Base-by-base conservation (phyloP, 176 grass and related monocot species). In the Saccharum spontaneum region DNA sequence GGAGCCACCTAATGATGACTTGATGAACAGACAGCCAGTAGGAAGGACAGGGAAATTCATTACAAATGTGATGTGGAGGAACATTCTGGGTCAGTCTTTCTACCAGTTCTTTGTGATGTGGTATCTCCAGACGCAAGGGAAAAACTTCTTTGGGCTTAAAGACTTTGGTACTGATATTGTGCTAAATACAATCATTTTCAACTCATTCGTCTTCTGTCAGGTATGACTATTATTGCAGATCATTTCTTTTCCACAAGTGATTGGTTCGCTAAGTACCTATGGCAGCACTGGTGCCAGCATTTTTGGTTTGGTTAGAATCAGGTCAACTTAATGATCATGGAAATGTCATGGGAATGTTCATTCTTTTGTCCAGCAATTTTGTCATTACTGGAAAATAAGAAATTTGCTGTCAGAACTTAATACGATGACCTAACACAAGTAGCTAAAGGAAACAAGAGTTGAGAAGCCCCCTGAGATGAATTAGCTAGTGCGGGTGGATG, bases 141-240 rank as follows among this genome's bases (percentile, higher is more conserved):
- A 91, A 83, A 33, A 8, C 34, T 14, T 96, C 40, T 99, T 99
- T 63, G 61, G 82, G 3, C 89, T 96, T 61, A 86, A 63, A 33
- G 93, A 67, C 48, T 81, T 89, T 67, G 73, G 85, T 69, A 49
- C 82, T 63, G 86, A 90, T 88, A 69, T 96, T 71, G 92, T 80
- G 57, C 86, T 96, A 28, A 99, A 94, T 64, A 99, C 97, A 41
- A 94, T 97, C 71, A 94, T 96, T 71, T 99, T 99, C 90, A 99
- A 99, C 82, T 94, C 91, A 10, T 99, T 99, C 20, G 97, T 99
- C 30, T 99, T 99, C 87, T 99, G 97, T 82, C 97, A 99, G 94
- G 97, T 99, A 89, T 89, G 60, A 65, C 44, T 64, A 50, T 28
- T 7, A 16, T 30, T 31, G 26, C 33, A 75, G 75, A 75, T 87